These are phyloP conservation scores for Chlorella vulgaris DNA, from an alignment of 139 green algal species.

Conservation along the genomic window DNA sequence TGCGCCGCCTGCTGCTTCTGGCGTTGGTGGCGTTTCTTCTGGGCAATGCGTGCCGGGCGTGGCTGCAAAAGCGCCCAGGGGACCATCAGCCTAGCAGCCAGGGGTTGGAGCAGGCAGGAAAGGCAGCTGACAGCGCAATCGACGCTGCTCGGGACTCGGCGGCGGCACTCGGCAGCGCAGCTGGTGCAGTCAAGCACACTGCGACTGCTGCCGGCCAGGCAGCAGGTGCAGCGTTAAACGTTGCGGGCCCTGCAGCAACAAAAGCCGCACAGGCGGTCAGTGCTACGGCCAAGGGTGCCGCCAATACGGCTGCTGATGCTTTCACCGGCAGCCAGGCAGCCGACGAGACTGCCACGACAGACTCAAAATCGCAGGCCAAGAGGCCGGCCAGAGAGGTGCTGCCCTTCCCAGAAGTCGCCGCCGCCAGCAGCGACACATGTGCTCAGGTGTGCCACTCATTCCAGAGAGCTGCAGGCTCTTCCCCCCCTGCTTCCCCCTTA, in stretches of 20 bases:
- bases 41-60: background rate
- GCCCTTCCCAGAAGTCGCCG: background rate
- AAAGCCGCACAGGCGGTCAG: background rate
- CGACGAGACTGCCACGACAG: background rate
- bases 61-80: background rate
- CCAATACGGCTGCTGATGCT: background rate
- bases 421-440: conserved; percentile 16
- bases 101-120: background rate
- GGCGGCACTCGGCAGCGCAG: background rate
- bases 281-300: background rate
- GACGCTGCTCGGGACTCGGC: background rate
- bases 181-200: background rate
- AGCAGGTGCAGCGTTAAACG: background rate
- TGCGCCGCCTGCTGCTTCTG: background rate
- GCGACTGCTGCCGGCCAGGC: conserved; percentile 12
- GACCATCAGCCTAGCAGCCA: background rate
- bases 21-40: background rate
- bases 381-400: background rate
- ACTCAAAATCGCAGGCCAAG: too few species aligned
- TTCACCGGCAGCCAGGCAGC: background rate
- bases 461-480: too few species aligned
- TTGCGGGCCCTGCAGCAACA: too few species aligned
- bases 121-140: background rate
- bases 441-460: conserved; percentile 19
- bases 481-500: too few species aligned